Evolutionary conservation across 2,329 filamentous ascomycete species (phyloP).

Genomic region (Aschersonia sp.): DNA sequence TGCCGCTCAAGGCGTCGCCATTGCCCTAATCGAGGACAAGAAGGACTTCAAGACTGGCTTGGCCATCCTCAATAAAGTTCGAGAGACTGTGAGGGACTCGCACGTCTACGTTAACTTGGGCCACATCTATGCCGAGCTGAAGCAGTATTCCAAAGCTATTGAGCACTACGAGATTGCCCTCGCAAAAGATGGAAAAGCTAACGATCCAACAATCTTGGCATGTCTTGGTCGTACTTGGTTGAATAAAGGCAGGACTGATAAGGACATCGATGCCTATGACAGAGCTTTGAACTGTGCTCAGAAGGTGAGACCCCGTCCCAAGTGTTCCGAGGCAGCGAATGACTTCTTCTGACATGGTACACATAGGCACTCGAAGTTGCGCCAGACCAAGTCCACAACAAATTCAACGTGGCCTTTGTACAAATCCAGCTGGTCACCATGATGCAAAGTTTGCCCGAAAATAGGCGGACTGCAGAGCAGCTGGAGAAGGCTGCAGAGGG

Average conservation of each 20-base stretch:
- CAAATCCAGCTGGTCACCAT: slow-evolving; percentile 85
- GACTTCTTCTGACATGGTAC: not conserved
- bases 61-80: slow-evolving; percentile 77
- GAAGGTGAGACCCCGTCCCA: slow-evolving; percentile 28
- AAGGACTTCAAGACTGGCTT: slow-evolving; percentile 75
- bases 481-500: slow-evolving; percentile 68
- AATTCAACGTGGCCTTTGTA: slow-evolving; percentile 96
- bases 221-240: slow-evolving; percentile 84
- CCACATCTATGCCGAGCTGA: slow-evolving; percentile 80
- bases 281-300: slow-evolving; percentile 46
- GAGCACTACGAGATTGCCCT: slow-evolving; percentile 87
- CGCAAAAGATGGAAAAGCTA: slow-evolving; percentile 56
- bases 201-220: slow-evolving; percentile 65
- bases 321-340: too few relatives aligned
- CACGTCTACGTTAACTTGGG: slow-evolving; percentile 88
- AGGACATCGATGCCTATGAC: slow-evolving; percentile 41
- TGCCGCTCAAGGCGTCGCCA: slow-evolving; percentile 88
- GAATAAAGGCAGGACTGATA: slow-evolving; percentile 54
- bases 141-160: slow-evolving; percentile 81
- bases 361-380: slow-evolving; percentile 58
- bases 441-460: slow-evolving; percentile 60
- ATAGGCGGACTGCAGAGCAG: slow-evolving; percentile 63
- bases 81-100: slow-evolving; percentile 77
- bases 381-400: slow-evolving; percentile 76
- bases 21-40: slow-evolving; percentile 86